A percentile compares a stretch with the other conserved stretches of the same genome.
These are phyloP conservation scores for Wickerhamomyces canadensis DNA, from an alignment of 805 yeast species.

Conservation along the genomic window DNA sequence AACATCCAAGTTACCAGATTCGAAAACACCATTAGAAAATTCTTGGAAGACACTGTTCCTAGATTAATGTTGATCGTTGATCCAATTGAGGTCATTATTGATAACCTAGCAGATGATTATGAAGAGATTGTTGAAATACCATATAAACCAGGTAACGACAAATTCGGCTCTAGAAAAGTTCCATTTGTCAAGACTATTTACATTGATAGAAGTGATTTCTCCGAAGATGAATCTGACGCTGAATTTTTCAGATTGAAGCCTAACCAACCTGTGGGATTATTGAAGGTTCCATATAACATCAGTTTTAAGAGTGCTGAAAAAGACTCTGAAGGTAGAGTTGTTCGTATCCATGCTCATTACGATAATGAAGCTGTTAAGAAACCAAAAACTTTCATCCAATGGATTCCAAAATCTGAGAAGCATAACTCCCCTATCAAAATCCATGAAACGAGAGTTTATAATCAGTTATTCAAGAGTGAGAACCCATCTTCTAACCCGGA, in stretches of 20 bases:
- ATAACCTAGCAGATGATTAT: conserved; percentile 71
- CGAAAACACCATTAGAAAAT: conserved; percentile 83
- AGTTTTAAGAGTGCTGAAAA: conserved; percentile 63
- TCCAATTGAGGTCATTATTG: conserved; percentile 80
- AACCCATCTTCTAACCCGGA: conserved; percentile 87
- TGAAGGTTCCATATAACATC: conserved; percentile 84
- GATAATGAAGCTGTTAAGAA: conserved; percentile 51
- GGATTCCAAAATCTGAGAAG: conserved; percentile 75
- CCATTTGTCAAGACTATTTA: conserved; percentile 73
- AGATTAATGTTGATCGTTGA: conserved; percentile 89
- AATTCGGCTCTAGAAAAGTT: conserved; percentile 68
- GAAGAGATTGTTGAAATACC: conserved; percentile 73
- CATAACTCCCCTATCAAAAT: conserved; percentile 59
- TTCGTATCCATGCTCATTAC: conserved; percentile 72
- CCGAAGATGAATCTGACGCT: conserved; percentile 47
- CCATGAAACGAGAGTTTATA: conserved; percentile 79
- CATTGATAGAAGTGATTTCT: conserved; percentile 86
- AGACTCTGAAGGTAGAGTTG: conserved; percentile 56
- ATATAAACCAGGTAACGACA: conserved; percentile 80
- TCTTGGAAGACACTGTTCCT: conserved; percentile 86
- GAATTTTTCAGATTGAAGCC: conserved; percentile 94
- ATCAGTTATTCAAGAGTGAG: conserved; percentile 83
- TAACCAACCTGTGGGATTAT: conserved; percentile 88
- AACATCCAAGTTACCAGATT: conserved; percentile 87
- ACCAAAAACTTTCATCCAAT: conserved; percentile 95